Base-by-base conservation (phyloP, 306 rosid species). In the Rosa multiflora region DNA sequence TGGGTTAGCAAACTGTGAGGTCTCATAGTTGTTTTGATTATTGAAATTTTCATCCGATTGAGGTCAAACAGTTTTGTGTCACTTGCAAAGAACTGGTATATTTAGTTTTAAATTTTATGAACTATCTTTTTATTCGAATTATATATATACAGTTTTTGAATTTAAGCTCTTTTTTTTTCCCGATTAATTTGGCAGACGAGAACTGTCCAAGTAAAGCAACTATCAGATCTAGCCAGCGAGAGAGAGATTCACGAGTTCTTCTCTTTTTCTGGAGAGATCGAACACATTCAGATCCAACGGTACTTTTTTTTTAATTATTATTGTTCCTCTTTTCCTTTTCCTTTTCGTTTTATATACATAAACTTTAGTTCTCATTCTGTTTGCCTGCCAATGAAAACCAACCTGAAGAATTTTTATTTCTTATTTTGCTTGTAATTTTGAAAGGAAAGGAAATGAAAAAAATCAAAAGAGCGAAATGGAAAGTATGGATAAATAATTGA, bases 161-260 rank as follows among this genome's bases (percentile, higher is more conserved):
- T 48, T 39, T 5, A 8, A 61, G 43, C 42, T 39, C 40, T 3
- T 69, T n/a, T 14, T 68, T 49, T 5, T 58, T 20, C 58, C 58
- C 62, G 10, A 15, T 44, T 80, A 14, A 43, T 79, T 32, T 80
- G 40, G 61, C 87, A 90, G 96, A 92, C 93, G n/a, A 88, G 96
- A 75, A 92, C 98, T 13, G 97, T 92, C 81, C 96, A 92, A 85
- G 98, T 92, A 64, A 85, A 78, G 82, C 89, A 90, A 23, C 79
- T 92, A 52, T 92, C 97, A 86, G 96, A 92, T 94, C 98, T 94
- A 79, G 98, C 98, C 61, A 76, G 89, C 56, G 98, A 90, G 83
- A 87, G 98, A 80, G 98, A 94, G 91, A 92, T 94, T 90, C 96
- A 89, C 9, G 98, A 94, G 67, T 92, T 92, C 85, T 94, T 94